Evolutionary conservation across 2,329 filamentous ascomycete species (phyloP).

Genomic region (Fusarium heterosporum): DNA sequence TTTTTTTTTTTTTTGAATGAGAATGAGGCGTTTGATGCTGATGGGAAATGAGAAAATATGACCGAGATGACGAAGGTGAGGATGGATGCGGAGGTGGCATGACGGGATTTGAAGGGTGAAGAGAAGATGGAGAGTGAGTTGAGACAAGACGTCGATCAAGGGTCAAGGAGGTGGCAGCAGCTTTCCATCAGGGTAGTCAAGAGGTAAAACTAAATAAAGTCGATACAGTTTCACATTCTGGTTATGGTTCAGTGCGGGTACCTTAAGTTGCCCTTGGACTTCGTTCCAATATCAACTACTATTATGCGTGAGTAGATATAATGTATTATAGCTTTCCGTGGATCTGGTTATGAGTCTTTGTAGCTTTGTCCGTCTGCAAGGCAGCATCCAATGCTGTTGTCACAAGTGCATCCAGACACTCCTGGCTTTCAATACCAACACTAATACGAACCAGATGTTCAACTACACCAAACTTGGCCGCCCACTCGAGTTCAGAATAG

Average conservation of each 20-base stretch:
- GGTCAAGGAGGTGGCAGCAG: background rate
- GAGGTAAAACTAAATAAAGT: slow-evolving; percentile 32
- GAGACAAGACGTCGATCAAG: slow-evolving; percentile 2
- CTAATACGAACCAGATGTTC: slow-evolving; percentile 58
- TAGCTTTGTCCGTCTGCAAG: background rate
- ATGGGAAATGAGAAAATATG: background rate
- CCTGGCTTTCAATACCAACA: slow-evolving; percentile 57
- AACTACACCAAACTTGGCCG: slow-evolving; percentile 54
- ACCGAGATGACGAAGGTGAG: slow-evolving; percentile 10
- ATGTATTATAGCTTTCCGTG: background rate
- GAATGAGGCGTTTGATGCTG: slow-evolving; percentile 1
- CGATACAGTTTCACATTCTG: slow-evolving; percentile 21
- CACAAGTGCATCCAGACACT: slow-evolving; percentile 44
- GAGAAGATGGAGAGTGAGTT: slow-evolving; percentile 18
- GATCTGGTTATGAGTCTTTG: background rate
- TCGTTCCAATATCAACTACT: too few species aligned
- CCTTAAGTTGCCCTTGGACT: background rate
- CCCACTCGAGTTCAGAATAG: slow-evolving; percentile 53
- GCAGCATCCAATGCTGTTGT: slow-evolving; percentile 31
- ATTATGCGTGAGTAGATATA: background rate
- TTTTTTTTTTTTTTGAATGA: slow-evolving; percentile 1
- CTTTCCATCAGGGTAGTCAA: slow-evolving; percentile 13
- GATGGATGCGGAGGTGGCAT: slow-evolving; percentile 5
- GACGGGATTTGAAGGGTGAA: slow-evolving; percentile 9
- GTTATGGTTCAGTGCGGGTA: too few species aligned